phyloP scores from a whole-genome alignment of 768 basidiomycete species.

The Rickenella mellea region DNA sequence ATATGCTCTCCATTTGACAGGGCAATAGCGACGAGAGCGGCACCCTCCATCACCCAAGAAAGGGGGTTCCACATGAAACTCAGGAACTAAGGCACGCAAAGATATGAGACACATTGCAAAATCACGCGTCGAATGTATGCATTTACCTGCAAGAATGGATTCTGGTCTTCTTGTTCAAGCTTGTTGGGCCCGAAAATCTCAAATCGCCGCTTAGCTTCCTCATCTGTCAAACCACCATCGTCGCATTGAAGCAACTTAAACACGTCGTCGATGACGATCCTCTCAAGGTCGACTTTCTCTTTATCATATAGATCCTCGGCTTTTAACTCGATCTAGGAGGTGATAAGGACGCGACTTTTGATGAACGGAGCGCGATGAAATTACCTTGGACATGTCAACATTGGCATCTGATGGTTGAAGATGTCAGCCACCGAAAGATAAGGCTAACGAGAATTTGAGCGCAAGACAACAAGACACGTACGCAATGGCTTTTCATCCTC shows the following conservation, averaged over 20 bases:
- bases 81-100: constrained; percentile 48
- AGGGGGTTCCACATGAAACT: constrained; percentile 99
- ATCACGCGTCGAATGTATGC: constrained; percentile 1
- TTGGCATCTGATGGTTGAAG: constrained; percentile 49
- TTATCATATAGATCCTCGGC: constrained; percentile 95
- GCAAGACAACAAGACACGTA: constrained; percentile 27
- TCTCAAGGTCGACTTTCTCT: constrained; percentile 98
- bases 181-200: constrained; percentile 96
- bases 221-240: constrained; percentile 63
- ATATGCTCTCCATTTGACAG: constrained; percentile 84
- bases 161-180: constrained; percentile 85
- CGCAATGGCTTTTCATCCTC: constrained; percentile 60
- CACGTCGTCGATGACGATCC: constrained; percentile 92
- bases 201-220: constrained; percentile 76
- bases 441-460: not conserved
- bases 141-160: constrained; percentile 75
- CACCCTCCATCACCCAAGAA: constrained; percentile 99
- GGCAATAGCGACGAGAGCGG: constrained; percentile 87
- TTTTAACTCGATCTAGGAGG: constrained; percentile 65
- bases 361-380: not conserved
- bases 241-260: constrained; percentile 91
- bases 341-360: not conserved
- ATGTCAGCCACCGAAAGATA: not conserved
- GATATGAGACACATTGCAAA: not conserved
- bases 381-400: constrained; percentile 75